A percentile compares a stretch with the other conserved stretches of the same genome.
phyloP scores from a whole-genome alignment of 495 filamentous ascomycete species.

The Alectoria sarmentosa region DNA sequence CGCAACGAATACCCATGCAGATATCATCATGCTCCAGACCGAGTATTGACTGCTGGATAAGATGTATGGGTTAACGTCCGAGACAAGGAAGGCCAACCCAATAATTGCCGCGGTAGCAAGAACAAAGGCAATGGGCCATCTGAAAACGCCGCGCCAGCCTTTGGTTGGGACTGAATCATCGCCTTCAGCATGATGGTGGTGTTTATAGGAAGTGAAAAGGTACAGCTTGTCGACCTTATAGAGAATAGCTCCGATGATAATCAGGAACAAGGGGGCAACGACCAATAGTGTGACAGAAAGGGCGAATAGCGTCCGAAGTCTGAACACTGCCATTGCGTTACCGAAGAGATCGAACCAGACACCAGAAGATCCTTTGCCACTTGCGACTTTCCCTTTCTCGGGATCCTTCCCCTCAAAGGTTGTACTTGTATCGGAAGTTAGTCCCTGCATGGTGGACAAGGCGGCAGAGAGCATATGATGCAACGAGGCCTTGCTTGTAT shows the following conservation, averaged over 20 bases:
- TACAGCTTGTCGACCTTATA: constrained; percentile 69
- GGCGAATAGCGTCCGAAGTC: constrained; percentile 75
- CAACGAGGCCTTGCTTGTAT: constrained; percentile 66
- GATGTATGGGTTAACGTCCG: constrained; percentile 79
- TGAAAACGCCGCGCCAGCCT: constrained; percentile 74
- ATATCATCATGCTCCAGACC: constrained; percentile 81
- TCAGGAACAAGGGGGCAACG: constrained; percentile 62
- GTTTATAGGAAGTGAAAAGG: constrained; percentile 60
- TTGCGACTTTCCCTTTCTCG: constrained; percentile 56
- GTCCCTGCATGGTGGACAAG: constrained; percentile 58
- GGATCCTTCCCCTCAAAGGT: constrained; percentile 56
- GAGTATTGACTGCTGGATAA: constrained; percentile 79
- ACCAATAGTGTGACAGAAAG: constrained; percentile 77
- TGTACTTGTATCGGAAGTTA: constrained; percentile 62
- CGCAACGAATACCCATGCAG: constrained; percentile 67
- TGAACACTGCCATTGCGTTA: constrained; percentile 68
- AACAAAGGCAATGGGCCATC: constrained; percentile 70
- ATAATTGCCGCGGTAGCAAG: constrained; percentile 62
- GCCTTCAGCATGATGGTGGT: constrained; percentile 48
- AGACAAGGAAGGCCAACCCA: constrained; percentile 67
- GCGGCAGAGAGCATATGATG: constrained; percentile 93
- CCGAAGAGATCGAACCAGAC: constrained; percentile 98
- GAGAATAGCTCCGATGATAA: constrained; percentile 60
- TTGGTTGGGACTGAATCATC: constrained; percentile 57
- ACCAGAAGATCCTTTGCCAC: constrained; percentile 58